Percentiles rank a stretch among this genome's conserved stretches.
Evolutionary conservation across 2,329 filamentous ascomycete genomes (phyloP).

Genomic region (Huntiella savannae): DNA sequence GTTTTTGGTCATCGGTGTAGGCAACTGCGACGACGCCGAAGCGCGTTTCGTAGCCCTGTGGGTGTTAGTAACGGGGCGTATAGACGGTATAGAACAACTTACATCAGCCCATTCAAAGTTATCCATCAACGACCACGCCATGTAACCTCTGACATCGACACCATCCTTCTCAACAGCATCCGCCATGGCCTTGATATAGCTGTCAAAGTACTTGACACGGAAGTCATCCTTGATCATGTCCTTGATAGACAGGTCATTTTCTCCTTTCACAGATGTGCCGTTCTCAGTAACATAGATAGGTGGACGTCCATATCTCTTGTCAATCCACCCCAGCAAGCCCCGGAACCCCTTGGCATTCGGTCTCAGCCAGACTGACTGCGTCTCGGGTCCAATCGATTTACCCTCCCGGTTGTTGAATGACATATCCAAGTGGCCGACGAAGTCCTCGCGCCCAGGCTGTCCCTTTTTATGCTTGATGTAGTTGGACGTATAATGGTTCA

Average conservation of each 20-base stretch:
- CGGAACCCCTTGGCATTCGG: conserved; percentile 61
- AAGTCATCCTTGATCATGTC: conserved; percentile 66
- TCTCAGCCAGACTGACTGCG: conserved; percentile 63
- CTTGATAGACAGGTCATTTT: conserved; percentile 54
- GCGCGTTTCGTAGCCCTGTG: conserved; percentile 51
- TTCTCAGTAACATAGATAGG: conserved; percentile 81
- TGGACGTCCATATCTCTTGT: conserved; percentile 54
- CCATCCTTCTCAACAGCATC: conserved; percentile 51
- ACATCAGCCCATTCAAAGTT: conserved; percentile 80
- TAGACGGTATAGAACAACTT: conserved; percentile 35
- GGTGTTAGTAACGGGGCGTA: conserved; percentile 9
- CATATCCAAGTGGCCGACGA: conserved; percentile 56
- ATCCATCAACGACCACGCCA: conserved; percentile 78
- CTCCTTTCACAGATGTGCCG: conserved; percentile 65
- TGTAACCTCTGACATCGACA: conserved; percentile 62
- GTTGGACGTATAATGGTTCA: conserved; percentile 87
- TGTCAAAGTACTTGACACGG: conserved; percentile 58
- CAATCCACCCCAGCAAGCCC: conserved; percentile 57
- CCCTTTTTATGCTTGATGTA: conserved; percentile 58
- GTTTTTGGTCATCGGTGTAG: conserved; percentile 60
- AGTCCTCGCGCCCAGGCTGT: conserved; percentile 43
- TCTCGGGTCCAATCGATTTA: conserved; percentile 60
- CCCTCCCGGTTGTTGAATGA: conserved; percentile 53
- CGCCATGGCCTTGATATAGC: conserved; percentile 60
- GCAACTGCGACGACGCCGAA: conserved; percentile 75